phyloP scores from a whole-genome alignment of 108 stramenopile species.

The Fistulifera solaris region DNA sequence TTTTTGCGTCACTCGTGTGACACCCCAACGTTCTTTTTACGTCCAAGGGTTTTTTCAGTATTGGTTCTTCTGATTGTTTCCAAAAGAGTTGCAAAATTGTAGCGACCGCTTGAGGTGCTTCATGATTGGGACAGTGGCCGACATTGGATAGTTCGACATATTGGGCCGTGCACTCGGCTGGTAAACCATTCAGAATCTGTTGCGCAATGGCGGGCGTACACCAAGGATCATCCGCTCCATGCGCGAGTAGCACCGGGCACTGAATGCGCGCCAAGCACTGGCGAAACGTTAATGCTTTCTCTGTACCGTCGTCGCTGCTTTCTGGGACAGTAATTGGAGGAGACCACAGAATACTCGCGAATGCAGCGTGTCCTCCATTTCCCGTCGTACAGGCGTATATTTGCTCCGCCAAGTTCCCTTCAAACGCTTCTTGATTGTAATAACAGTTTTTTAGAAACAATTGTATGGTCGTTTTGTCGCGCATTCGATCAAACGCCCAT shows the following conservation, averaged over 20 bases:
- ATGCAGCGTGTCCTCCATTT: constrained; percentile 81
- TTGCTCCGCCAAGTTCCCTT: constrained; percentile 28
- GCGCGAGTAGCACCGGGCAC: constrained; percentile 59
- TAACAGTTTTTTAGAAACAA: constrained; percentile 53
- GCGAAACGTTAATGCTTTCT: constrained; percentile 27
- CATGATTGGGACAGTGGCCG: constrained; percentile 80
- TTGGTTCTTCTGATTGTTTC: constrained; percentile 19
- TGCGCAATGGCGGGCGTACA: constrained; percentile 35
- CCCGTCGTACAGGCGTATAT: constrained; percentile 60
- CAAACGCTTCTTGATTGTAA: constrained; percentile 36
- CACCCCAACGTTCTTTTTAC: too few relatives aligned
- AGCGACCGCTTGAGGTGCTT: constrained; percentile 66
- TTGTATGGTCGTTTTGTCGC: constrained; percentile 51
- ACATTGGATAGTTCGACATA: constrained; percentile 65
- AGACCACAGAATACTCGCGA: constrained; percentile 72
- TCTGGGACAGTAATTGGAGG: constrained; percentile 28
- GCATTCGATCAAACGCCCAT: constrained; percentile 54
- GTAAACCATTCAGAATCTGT: constrained; percentile 23
- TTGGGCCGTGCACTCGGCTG: background rate
- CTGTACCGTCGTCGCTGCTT: background rate
- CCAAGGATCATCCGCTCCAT: constrained; percentile 77
- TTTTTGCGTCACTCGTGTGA: too few relatives aligned
- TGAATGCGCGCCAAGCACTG: constrained; percentile 27
- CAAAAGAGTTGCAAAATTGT: constrained; percentile 22
- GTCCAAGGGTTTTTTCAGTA: too few relatives aligned